phyloP scores from a whole-genome alignment of 768 basidiomycete genomes.

The Tulasnella calospora region DNA sequence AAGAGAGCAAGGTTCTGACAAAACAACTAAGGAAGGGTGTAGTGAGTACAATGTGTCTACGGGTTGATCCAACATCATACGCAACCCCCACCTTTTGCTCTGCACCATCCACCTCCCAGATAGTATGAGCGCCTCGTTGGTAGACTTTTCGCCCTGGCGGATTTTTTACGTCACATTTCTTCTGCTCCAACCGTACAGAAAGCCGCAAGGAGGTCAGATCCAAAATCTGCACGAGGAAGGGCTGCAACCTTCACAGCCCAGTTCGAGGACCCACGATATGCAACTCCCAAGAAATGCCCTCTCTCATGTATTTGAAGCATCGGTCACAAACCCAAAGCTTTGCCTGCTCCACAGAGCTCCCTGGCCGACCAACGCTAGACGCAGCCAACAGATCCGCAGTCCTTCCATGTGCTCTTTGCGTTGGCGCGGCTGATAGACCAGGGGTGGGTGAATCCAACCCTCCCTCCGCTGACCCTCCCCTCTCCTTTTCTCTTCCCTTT shows the following conservation, averaged over 20 bases:
- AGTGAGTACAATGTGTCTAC: too few relatives aligned
- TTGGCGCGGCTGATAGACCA: conserved; percentile 41
- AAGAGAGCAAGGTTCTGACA: conserved; percentile 95
- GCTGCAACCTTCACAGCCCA: conserved; percentile 17
- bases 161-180: conserved; percentile 57
- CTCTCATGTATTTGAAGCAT: conserved; percentile 96
- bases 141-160: conserved; percentile 92
- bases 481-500: neutral
- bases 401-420: conserved; percentile 58
- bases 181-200: conserved; percentile 41
- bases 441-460: neutral
- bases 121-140: conserved; percentile 77
- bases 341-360: conserved; percentile 37
- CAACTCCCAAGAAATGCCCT: conserved; percentile 58
- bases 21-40: conserved; percentile 59
- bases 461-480: neutral
- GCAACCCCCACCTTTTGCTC: conserved; percentile 61
- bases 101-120: conserved; percentile 95
- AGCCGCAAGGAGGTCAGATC: neutral
- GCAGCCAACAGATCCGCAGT: conserved; percentile 70
- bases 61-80: neutral
- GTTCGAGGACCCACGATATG: conserved; percentile 49
- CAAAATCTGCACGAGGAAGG: neutral
- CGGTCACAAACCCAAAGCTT: conserved; percentile 78
- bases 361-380: conserved; percentile 47